Base-by-base conservation (phyloP, 2,329 filamentous ascomycete genomes). In the Ascocoryne sarcoides region DNA sequence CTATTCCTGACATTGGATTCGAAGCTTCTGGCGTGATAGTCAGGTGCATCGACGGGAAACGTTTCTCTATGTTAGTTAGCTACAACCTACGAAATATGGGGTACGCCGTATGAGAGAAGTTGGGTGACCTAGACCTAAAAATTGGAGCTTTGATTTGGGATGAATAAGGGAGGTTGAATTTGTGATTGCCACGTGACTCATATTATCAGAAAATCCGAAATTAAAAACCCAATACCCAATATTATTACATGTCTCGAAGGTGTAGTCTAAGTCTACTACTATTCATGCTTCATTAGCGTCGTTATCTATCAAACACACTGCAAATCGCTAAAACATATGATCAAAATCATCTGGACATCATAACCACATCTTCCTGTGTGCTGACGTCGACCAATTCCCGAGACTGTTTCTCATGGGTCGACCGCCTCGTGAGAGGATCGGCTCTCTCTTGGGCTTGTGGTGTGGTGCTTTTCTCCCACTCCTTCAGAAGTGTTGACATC, bases 401-500 rank as follows among this genome's bases (percentile, higher is more conserved):
- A 29, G 21, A 39, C 28, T 12, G 35, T 61, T 59, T 45, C 64
- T 60, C 36, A 65, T 43, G 44, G 64, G 30, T 33, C 30, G 34
- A 15, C 33, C 15, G 26, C n/a, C 34, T 40, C 16, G 29, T 21
- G 10, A 42, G 9, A 20, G 37, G 41, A 26, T 49, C 42, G 14
- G 38, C 23, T 9, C 31, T 29, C 20, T 48, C 46, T 26, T 47
- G 44, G 3, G 61, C 54, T 1, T 72, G 66, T 23, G 76, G 69
- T 2, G 73, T 77, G 10, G 89, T 66, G 50, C 76, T 84, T 61
- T 79, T 85, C 65, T 96, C 90, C 85, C 87, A 94, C 58, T 95
- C 88, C 49, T 80, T 83, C 77, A 95, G 87, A 42, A 95, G 70
- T 47, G 82, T 84, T 26, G 80, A 84, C n/a, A 89, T 85, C 1